Base-by-base conservation (phyloP, 1,139 yeast species). In the Yamadazyma pseudoaaseri region DNA sequence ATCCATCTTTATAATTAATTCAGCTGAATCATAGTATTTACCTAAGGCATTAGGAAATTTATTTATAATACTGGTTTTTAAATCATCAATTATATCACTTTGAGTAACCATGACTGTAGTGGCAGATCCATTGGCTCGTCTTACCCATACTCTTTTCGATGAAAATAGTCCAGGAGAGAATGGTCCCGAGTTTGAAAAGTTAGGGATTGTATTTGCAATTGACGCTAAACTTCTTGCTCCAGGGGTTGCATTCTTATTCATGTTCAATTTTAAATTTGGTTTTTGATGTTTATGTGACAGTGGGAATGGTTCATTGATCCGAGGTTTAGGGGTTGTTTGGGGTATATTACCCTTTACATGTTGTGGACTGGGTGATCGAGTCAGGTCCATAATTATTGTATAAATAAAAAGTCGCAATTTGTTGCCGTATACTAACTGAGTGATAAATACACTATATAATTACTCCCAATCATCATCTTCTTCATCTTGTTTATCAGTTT, bases 1-100 rank as follows among this genome's bases (percentile, higher is more conserved):
- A 33, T 65, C 74, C 44, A 73, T 43, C 33, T 59, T 76, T 11
- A 78, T 55, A 1, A 63, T 40, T 20, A 79, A 52, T 44, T 86
- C 95, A 0, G 94, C 81, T 0, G 92, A 86, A 51, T 86, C 95
- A 39, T 66, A 73, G 12, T 58, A 52, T 30, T 72, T 59, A 0
- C 81, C 92, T 34, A 86, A 60, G 0, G 87, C 67, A 26, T 80
- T 80, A 9, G 95, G 94, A 48, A 76, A 86, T 48, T 81, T 82
- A 36, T 60, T 63, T 32, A 79, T 54, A 0, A 85, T 70, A 36
- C 75, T 66, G 16, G 70, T 61, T 49, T 86, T 86, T 47, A 86
- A 63, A 52, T 86, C 95, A 52, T 86, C 95, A 4, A 86, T 72
- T 2, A 86, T 64, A 45, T 81, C 86, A 17, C 55, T 50, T 16